A percentile compares a stretch with the other conserved stretches of the same genome.
Conservation (phyloP, 495 filamentous ascomycete genomes). For the Articulospora tetracladia region DNA sequence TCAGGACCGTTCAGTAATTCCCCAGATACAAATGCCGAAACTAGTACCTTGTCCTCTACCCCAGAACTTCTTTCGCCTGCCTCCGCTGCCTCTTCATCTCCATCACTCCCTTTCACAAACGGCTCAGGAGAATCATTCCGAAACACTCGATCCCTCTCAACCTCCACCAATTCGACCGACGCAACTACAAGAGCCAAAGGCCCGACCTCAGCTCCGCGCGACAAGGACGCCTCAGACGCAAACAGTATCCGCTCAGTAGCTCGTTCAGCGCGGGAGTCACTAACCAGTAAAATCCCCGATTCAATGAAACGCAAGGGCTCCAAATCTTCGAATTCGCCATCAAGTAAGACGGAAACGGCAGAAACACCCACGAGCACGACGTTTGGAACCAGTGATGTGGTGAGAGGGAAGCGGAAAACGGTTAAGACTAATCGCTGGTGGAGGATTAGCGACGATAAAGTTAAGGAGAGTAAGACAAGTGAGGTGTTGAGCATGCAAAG, state of each 20-base stretch:
- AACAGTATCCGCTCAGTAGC: slow-evolving; percentile 40
- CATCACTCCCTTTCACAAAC: slow-evolving; percentile 20
- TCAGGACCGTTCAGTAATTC: slow-evolving; percentile 17
- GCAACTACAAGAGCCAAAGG: slow-evolving; percentile 7
- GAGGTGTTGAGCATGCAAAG: slow-evolving; percentile 92
- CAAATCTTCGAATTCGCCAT: background rate
- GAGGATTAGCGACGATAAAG: slow-evolving; percentile 96
- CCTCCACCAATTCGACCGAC: background rate
- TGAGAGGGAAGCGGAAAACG: slow-evolving; percentile 27
- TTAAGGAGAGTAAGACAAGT: slow-evolving; percentile 86
- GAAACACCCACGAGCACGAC: background rate
- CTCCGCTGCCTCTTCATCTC: slow-evolving; percentile 22
- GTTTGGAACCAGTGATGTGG: slow-evolving; percentile 1
- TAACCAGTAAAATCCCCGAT: slow-evolving; percentile 33
- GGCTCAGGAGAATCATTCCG: slow-evolving; percentile 1
- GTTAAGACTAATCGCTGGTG: slow-evolving; percentile 83
- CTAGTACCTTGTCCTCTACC: slow-evolving; percentile 35
- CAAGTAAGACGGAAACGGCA: background rate
- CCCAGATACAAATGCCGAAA: slow-evolving; percentile 23
- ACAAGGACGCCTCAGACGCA: slow-evolving; percentile 25
- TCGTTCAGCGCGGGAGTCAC: slow-evolving; percentile 36
- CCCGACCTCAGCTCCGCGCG: slow-evolving; percentile 22
- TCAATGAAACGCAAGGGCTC: slow-evolving; percentile 13
- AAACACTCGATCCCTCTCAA: background rate
- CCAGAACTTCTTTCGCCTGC: slow-evolving; percentile 32